Percentiles rank a stretch among this genome's conserved stretches.
Conservation (phyloP, 1,284 basidiomycete species). For the Pseudozyma sp. region DNA sequence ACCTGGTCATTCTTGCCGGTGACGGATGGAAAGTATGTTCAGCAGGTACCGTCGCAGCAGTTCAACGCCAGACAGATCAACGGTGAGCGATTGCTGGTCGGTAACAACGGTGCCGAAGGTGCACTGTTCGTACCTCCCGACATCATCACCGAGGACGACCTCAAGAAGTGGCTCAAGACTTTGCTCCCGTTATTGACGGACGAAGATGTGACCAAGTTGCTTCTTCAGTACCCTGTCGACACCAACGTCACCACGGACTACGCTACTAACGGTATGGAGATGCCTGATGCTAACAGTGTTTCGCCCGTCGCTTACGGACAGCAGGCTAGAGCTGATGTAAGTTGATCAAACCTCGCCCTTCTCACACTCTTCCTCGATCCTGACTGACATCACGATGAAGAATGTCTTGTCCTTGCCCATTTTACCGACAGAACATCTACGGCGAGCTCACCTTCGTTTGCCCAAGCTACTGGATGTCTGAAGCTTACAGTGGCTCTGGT, state of each 20-base stretch:
- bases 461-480: conserved; percentile 43
- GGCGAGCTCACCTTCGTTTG: conserved; percentile 45
- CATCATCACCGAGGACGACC: conserved; percentile 20
- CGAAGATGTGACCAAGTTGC: conserved; percentile 19
- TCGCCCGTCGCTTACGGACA: conserved; percentile 22
- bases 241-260: conserved; percentile 16
- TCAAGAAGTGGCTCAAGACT: conserved; percentile 20
- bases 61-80: conserved; percentile 20
- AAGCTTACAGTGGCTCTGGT: conserved; percentile 38
- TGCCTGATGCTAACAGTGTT: conserved; percentile 30
- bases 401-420: background rate
- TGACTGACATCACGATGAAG: background rate
- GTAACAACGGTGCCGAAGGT: conserved; percentile 40
- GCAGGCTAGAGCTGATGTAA: conserved; percentile 31
- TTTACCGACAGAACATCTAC: conserved; percentile 25
- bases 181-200: conserved; percentile 21
- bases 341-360: background rate
- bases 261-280: conserved; percentile 27
- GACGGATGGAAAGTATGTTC: conserved; percentile 28
- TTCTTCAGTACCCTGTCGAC: conserved; percentile 28
- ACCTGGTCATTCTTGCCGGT: conserved; percentile 38
- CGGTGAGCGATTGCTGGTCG: conserved; percentile 27
- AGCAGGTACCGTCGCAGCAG: conserved; percentile 17
- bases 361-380: background rate
- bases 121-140: conserved; percentile 15